Evolutionary conservation across 441 rosid species (phyloP), one percentile per base, ranked within the genome.

Genomic region (Pelargonium fulgidum): DNA sequence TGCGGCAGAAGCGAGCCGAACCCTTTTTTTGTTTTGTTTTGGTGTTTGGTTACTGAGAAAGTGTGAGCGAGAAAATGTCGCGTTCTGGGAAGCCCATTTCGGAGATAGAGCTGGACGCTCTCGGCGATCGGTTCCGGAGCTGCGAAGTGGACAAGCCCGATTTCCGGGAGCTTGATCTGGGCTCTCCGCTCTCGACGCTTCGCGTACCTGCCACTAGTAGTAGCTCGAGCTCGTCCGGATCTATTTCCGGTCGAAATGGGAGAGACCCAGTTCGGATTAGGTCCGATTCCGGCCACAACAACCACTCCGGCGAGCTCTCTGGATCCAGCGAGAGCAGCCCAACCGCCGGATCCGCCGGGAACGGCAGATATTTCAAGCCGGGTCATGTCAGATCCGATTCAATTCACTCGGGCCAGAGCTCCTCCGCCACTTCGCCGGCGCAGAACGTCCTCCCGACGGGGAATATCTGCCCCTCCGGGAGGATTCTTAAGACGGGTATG

Each of bases 401-500:
- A 22, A 22, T 22, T 22, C 24, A 22, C 24, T 0, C 24, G 24
- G 24, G 24, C 24, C 24, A 22, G 24, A 22, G 24, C 24, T 22
- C 24, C 24, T 22, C 24, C 24, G 24, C 24, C 24, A 22, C 24
- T 22, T 22, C 24, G 24, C 24, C 24, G 24, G 24, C 24, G 24
- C 24, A 81, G 73, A 88, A 82, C 26, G 24, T 22, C 24, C 83
- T 85, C 44, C 89, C 92, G 19, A 79, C 89, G 8, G 98, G 97
- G 6, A 93, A 93, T 77, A 93, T 93, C 41, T 91, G 92, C 10
- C 94, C 94, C 0, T 85, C 97, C 0, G 97, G 96, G 3, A 88
- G 76, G 83, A 85, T 88, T 66, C 72, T 81, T 47, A 88, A 88
- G 81, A 80, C 93, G 0, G 90, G 89, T 14, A 77, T 87, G 81